phyloP scores from a whole-genome alignment of 1,284 basidiomycete genomes.

The Chondrostereum purpureum region DNA sequence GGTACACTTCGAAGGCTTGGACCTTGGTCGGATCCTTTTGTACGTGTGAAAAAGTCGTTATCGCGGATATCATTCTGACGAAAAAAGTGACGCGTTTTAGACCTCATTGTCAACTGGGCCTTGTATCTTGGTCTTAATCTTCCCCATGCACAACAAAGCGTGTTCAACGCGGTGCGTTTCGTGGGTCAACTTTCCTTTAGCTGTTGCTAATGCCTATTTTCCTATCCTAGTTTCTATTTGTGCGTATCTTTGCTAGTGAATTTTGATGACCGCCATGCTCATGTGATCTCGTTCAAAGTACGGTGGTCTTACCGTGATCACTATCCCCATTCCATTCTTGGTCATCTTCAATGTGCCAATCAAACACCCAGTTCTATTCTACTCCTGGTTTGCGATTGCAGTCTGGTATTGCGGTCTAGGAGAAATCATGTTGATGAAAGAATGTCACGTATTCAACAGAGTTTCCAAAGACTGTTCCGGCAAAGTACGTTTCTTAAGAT shows the following conservation, averaged over 20 bases:
- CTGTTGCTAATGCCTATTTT: not conserved
- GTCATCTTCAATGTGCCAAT: slow-evolving; percentile 29
- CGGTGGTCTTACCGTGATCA: slow-evolving; percentile 21
- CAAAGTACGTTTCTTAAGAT: too few relatives aligned
- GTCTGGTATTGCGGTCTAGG: slow-evolving; percentile 25
- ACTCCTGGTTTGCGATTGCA: slow-evolving; percentile 23
- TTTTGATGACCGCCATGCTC: too few relatives aligned
- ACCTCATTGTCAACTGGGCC: slow-evolving; percentile 21
- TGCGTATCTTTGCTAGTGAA: too few relatives aligned
- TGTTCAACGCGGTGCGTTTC: slow-evolving; percentile 10
- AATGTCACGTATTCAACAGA: slow-evolving; percentile 19
- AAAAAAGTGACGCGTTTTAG: slow-evolving; percentile 7
- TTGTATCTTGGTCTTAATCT: slow-evolving; percentile 21
- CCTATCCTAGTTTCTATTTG: slow-evolving; percentile 12
- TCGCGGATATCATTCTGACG: too few relatives aligned
- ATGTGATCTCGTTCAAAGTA: too few relatives aligned
- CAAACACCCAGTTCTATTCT: slow-evolving; percentile 23
- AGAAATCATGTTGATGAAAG: slow-evolving; percentile 19
- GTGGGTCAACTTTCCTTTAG: not conserved
- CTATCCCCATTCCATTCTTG: slow-evolving; percentile 30
- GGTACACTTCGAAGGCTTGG: too few relatives aligned
- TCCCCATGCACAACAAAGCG: slow-evolving; percentile 11
- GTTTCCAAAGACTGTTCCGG: slow-evolving; percentile 8
- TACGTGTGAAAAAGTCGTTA: too few relatives aligned
- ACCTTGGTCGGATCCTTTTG: too few relatives aligned